Evolutionary conservation across 768 basidiomycete species (phyloP).

Genomic region (Leccinum uliginosum): DNA sequence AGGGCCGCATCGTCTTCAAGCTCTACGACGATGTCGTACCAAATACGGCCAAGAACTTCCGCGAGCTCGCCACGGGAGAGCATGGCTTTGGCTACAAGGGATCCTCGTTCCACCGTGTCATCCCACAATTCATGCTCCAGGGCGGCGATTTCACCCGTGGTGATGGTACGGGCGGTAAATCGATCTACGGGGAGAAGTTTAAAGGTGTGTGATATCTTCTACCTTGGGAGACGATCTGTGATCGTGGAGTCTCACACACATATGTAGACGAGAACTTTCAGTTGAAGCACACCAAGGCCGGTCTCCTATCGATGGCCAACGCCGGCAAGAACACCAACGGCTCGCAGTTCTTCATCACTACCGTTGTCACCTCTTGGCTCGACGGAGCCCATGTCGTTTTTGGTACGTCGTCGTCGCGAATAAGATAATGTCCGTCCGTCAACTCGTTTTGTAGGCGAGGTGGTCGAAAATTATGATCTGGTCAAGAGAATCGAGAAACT

Average conservation of each 20-base stretch:
- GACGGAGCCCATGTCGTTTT: conserved; percentile 15
- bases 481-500: not conserved
- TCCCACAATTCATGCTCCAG: conserved; percentile 84
- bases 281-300: conserved; percentile 66
- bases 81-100: conserved; percentile 72
- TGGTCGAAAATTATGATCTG: not conserved
- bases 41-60: conserved; percentile 78
- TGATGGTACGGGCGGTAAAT: conserved; percentile 77
- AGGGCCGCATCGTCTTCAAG: conserved; percentile 74
- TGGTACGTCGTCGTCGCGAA: conserved; percentile 1
- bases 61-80: conserved; percentile 77
- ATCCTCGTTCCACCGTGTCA: conserved; percentile 74
- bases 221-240: not conserved
- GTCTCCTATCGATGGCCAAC: conserved; percentile 78
- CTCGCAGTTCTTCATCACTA: conserved; percentile 90
- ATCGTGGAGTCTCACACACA: conserved; percentile 9
- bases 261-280: conserved; percentile 79
- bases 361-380: conserved; percentile 47
- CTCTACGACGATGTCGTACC: conserved; percentile 80
- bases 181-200: conserved; percentile 71
- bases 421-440: not conserved
- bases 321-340: conserved; percentile 81
- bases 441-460: conserved; percentile 2
- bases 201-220: conserved; percentile 35
- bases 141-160: conserved; percentile 79